Conservation (phyloP, 2,329 filamentous ascomycete species). For the Dryadomyces quercus-mongolicae region DNA sequence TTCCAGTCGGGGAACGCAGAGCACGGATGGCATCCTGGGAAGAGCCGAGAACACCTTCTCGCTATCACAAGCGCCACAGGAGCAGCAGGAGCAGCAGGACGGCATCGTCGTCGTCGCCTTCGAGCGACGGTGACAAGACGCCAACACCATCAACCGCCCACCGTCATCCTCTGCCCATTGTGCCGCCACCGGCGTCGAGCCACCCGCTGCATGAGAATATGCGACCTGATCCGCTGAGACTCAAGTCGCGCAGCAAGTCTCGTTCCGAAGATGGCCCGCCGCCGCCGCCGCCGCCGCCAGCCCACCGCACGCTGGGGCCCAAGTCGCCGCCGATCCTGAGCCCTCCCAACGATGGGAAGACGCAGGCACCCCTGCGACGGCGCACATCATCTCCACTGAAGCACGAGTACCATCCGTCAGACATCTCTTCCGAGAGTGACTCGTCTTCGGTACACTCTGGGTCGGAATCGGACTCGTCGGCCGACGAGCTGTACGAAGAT, state of each 20-base stretch:
- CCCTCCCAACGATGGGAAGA: slow-evolving; percentile 37
- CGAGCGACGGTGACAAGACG: not conserved
- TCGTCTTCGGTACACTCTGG: slow-evolving; percentile 46
- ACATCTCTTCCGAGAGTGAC: slow-evolving; percentile 46
- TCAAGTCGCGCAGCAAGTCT: slow-evolving; percentile 14
- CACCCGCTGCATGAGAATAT: slow-evolving; percentile 24
- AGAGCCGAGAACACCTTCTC: slow-evolving; percentile 12
- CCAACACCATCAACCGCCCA: not conserved
- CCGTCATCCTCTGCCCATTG: not conserved
- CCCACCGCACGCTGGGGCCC: slow-evolving; percentile 33
- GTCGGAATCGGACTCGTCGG: slow-evolving; percentile 37
- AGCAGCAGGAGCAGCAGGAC: slow-evolving; percentile 5
- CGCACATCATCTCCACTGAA: slow-evolving; percentile 88
- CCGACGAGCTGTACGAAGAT: slow-evolving; percentile 46
- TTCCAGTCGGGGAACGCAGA: slow-evolving; percentile 27
- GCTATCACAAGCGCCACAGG: slow-evolving; percentile 18
- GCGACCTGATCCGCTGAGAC: slow-evolving; percentile 24
- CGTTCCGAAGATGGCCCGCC: not conserved
- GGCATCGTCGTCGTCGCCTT: not conserved
- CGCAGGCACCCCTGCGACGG: slow-evolving; percentile 41
- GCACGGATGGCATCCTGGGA: slow-evolving; percentile 8
- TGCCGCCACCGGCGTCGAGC: slow-evolving; percentile 13
- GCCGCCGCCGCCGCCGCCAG: slow-evolving; percentile 39
- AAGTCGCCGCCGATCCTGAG: slow-evolving; percentile 27
- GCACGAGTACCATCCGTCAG: slow-evolving; percentile 89